These are phyloP conservation scores for Geranium incanum DNA, from an alignment of 441 rosid genomes.

Conservation along the genomic window DNA sequence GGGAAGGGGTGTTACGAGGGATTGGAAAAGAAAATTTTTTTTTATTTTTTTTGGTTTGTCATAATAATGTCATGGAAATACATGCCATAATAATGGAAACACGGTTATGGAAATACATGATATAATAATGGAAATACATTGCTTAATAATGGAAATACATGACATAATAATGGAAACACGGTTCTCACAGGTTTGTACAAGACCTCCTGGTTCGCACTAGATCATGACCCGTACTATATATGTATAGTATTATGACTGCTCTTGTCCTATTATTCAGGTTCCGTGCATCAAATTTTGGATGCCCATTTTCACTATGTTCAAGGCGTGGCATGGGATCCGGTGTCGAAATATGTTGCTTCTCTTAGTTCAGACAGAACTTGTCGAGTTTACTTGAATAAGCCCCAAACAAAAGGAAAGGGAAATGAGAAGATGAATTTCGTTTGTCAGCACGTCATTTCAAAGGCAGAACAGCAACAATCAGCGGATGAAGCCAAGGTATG, in stretches of 20 bases:
- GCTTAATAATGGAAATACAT: too few relatives aligned
- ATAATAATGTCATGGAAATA: too few relatives aligned
- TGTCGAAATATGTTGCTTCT: conserved; percentile 67
- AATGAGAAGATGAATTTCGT: conserved; percentile 53
- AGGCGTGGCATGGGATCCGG: conserved; percentile 97
- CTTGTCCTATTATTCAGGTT: conserved; percentile 43
- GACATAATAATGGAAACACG: too few relatives aligned
- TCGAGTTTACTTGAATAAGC: conserved; percentile 65
- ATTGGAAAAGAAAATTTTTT: too few relatives aligned
- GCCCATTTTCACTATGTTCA: conserved; percentile 91
- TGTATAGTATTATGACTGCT: conserved; percentile 11
- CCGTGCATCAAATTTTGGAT: conserved; percentile 78
- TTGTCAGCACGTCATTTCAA: conserved; percentile 69
- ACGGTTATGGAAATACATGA: too few relatives aligned
- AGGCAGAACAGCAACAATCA: conserved; percentile 51
- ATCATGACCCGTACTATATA: too few relatives aligned
- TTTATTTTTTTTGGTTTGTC: too few relatives aligned
- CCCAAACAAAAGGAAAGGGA: conserved; percentile 58
- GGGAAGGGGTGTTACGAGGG: too few relatives aligned
- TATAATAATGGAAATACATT: too few relatives aligned
- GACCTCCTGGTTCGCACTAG: too few relatives aligned
- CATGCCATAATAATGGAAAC: too few relatives aligned
- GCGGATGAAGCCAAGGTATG: conserved; percentile 58
- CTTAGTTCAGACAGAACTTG: conserved; percentile 94
- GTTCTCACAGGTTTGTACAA: too few relatives aligned